phyloP scores from a whole-genome alignment of 345 rosid species.

The Hevea brasiliensis region DNA sequence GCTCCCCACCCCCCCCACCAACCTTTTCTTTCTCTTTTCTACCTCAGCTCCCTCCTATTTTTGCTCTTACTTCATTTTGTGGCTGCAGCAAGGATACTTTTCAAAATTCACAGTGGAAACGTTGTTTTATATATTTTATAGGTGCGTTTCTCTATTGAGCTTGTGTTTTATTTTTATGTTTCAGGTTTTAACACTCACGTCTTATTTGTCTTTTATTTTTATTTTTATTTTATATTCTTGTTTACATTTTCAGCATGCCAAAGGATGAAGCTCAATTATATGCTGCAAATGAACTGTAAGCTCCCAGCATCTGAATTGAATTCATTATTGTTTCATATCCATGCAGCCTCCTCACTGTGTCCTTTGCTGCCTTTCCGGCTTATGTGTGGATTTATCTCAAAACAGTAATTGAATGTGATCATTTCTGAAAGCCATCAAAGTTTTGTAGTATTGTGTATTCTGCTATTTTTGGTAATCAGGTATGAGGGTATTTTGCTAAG shows the following conservation, averaged over 20 bases:
- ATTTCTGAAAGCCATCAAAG: neutral
- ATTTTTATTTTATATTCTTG: too few species aligned
- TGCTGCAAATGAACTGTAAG: conserved; percentile 98
- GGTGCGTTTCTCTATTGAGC: conserved; percentile 40
- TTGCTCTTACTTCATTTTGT: conserved; percentile 16
- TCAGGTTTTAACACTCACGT: neutral
- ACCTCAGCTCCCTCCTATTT: neutral
- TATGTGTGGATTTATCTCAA: neutral
- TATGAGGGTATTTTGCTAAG: neutral
- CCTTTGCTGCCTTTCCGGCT: neutral
- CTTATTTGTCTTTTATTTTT: too few species aligned
- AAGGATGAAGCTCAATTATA: conserved; percentile 90
- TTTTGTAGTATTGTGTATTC: neutral
- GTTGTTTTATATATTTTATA: conserved; percentile 85
- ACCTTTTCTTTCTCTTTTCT: neutral
- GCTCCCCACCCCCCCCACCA: conserved; percentile 15
- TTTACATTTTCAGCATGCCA: conserved; percentile 73
- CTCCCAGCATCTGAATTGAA: conserved; percentile 11
- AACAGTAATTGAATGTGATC: neutral
- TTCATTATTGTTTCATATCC: neutral
- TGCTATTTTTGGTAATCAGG: neutral
- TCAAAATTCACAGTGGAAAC: conserved; percentile 69
- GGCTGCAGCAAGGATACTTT: conserved; percentile 82
- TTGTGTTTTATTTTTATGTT: neutral
- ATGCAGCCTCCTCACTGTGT: neutral